Percentiles rank a stretch among this genome's conserved stretches.
phyloP scores from a whole-genome alignment of 2,329 filamentous ascomycete species.

The Alternaria brassicicola region DNA sequence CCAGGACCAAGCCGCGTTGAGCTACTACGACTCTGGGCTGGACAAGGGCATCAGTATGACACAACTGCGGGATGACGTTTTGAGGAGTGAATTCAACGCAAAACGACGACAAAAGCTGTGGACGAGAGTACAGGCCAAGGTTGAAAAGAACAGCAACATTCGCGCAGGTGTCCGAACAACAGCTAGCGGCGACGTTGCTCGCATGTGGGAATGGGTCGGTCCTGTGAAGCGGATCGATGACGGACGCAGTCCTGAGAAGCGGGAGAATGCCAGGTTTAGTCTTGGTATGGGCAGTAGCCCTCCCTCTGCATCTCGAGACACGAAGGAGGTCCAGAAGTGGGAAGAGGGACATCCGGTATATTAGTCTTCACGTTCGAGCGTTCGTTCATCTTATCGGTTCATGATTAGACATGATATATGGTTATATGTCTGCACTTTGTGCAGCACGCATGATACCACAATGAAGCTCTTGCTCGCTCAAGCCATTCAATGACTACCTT shows the following conservation, averaged over 20 bases:
- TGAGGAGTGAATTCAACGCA: slow-evolving; percentile 79
- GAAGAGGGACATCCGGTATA: slow-evolving; percentile 57
- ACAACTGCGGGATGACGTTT: slow-evolving; percentile 88
- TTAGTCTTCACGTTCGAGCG: slow-evolving; percentile 29
- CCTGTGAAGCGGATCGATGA: slow-evolving; percentile 59
- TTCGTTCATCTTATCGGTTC: slow-evolving; percentile 2
- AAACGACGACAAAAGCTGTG: slow-evolving; percentile 80
- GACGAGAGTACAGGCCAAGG: slow-evolving; percentile 79
- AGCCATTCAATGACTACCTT: not conserved
- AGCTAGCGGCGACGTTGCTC: slow-evolving; percentile 61
- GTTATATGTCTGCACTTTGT: slow-evolving; percentile 4
- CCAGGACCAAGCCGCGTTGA: slow-evolving; percentile 81
- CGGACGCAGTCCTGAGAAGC: slow-evolving; percentile 37
- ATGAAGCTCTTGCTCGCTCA: slow-evolving; percentile 4
- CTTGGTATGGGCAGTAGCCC: slow-evolving; percentile 42
- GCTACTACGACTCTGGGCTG: slow-evolving; percentile 65
- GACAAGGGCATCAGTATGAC: slow-evolving; percentile 86
- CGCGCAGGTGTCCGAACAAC: slow-evolving; percentile 73
- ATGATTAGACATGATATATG: not conserved
- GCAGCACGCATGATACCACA: slow-evolving; percentile 40
- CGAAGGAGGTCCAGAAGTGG: slow-evolving; percentile 50
- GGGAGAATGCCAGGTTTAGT: slow-evolving; percentile 43
- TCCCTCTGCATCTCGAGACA: slow-evolving; percentile 35
- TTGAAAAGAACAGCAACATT: slow-evolving; percentile 94
- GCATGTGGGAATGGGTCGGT: slow-evolving; percentile 73